Evolutionary conservation across 1,139 yeast genomes (phyloP), one percentile per base, ranked within the genome.

Genomic region (Diutina rugosa): DNA sequence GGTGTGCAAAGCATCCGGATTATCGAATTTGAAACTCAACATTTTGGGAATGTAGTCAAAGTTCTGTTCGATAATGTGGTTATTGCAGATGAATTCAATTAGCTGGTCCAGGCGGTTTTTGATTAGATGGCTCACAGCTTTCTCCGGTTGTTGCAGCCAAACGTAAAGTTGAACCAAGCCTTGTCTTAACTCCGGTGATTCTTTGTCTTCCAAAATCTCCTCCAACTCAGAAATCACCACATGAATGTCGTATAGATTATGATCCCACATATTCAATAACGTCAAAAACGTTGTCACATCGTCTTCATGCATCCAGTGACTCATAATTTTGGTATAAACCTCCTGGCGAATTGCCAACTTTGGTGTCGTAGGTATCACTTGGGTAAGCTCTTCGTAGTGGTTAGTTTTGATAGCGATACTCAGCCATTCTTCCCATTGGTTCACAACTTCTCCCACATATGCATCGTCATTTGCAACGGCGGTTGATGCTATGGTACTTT

Each of bases 351-450:
- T 61, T 46, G 73, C 69, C 56, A 81, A 64, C 46, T 67, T 69
- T 0, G 73, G 65, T 38, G 71, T 63, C 2, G 64, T 61, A 0
- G 96, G 96, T 3, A 90, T 66, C 0, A 73, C 67, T 1, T 76
- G 75, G 0, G 85, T 80, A 26, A 89, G 68, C 4, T 70, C 70
- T 6, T 68, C 70, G 4, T 77, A 68, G 57, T 85, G 81, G 1
- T 72, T 74, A 1, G 80, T 70, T 5, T 78, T 72, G 1, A 83
- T 69, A 60, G 84, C 86, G 12, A 76, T 77, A 60, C 71, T 68
- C 7, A 86, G 70, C 85, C 90, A 85, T 44, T 72, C 72, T 56
- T 80, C 80, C 97, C 97, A 90, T 59, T 83, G 83, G 14, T 70
- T 69, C 0, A 77, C 65, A 6, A 70, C 67, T 45, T 72, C 72